These are phyloP conservation scores for Aspergillus hiratsukae DNA, from an alignment of 2,329 filamentous ascomycete species.

Conservation along the genomic window DNA sequence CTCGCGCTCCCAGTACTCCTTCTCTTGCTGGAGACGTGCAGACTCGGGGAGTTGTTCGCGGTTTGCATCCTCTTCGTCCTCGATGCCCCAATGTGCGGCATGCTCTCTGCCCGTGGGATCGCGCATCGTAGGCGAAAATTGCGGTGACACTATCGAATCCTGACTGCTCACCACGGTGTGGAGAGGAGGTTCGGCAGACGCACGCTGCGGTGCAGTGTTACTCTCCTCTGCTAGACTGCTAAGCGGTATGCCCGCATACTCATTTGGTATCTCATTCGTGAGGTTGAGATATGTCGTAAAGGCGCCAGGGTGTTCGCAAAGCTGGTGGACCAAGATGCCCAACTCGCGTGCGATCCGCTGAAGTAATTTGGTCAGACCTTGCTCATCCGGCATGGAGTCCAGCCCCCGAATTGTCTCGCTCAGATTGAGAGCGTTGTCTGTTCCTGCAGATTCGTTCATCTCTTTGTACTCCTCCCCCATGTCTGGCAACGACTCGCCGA, in stretches of 20 bases:
- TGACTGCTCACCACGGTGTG: slow-evolving; percentile 19
- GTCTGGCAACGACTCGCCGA: slow-evolving; percentile 70
- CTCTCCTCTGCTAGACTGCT: slow-evolving; percentile 23
- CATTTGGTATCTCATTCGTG: slow-evolving; percentile 57
- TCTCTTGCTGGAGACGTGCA: slow-evolving; percentile 48
- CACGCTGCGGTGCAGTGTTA: slow-evolving; percentile 10
- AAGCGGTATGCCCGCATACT: slow-evolving; percentile 73
- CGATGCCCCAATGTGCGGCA: slow-evolving; percentile 62
- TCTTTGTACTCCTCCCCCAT: slow-evolving; percentile 27
- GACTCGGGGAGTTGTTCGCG: slow-evolving; percentile 33
- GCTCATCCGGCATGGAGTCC: slow-evolving; percentile 20
- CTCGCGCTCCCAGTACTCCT: slow-evolving; percentile 88
- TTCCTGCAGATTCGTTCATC: slow-evolving; percentile 9
- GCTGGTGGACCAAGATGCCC: slow-evolving; percentile 73
- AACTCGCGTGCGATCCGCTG: slow-evolving; percentile 84
- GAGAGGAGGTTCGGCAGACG: slow-evolving; percentile 10
- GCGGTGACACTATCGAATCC: slow-evolving; percentile 35
- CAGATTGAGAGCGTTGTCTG: slow-evolving; percentile 33
- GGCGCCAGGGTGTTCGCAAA: slow-evolving; percentile 81
- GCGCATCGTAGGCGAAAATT: slow-evolving; percentile 48
- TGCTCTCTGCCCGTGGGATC: slow-evolving; percentile 41
- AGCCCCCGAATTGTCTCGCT: slow-evolving; percentile 30
- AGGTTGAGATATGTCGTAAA: slow-evolving; percentile 75
- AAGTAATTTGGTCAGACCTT: slow-evolving; percentile 59
- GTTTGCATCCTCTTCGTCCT: slow-evolving; percentile 49